Base-by-base conservation (phyloP, 768 basidiomycete species). In the Amyloporia xantha region DNA sequence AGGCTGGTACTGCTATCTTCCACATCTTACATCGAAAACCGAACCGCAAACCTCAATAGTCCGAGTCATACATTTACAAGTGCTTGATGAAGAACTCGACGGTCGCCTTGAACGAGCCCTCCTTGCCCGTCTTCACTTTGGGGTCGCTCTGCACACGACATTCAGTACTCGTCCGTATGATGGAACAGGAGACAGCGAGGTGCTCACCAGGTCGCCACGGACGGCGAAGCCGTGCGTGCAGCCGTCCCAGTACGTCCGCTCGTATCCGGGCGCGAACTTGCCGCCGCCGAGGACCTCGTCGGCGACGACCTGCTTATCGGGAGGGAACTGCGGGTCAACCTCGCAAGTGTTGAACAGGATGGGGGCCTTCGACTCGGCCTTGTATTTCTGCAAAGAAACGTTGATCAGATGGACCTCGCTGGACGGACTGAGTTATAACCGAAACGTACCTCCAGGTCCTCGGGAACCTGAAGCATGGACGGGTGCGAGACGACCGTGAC, bases 81-180 rank as follows among this genome's bases (percentile, higher is more conserved):
- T 72, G 55, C 51, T 70, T 64, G 43, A 62, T 58, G 64, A 82
- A 73, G 71, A 72, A 82, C 51, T 77, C 70, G 27, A 82, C 74
- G n/a, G 72, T 62, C 24, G 72, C 65, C 62, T 73, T 73, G 69
- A 82, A 81, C 1, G 79, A 68, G 35, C 78, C 79, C 56, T 83
- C 82, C 62, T 81, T 81, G 17, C 74, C 82, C 21, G 73, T 76
- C 62, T 78, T 79, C 39, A 76, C 69, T 48, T 67, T 66, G 0
- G 78, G 75, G 41, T 71, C 64, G 45, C 61, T 69, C 54, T 57
- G 48, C 33, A 53, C 15, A 44, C 15, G 10, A 17, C 15, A 19
- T 7, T 39, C 9, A 39, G 38, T 10, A 39, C 7, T 9, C 20
- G 38, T 39, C 17, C 15, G 12, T 17, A 39, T 17, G 38, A 39